Percentiles rank a stretch among this genome's conserved stretches.
phyloP scores from a whole-genome alignment of 2,329 filamentous ascomycete species.

The Verticillium klebahnii region DNA sequence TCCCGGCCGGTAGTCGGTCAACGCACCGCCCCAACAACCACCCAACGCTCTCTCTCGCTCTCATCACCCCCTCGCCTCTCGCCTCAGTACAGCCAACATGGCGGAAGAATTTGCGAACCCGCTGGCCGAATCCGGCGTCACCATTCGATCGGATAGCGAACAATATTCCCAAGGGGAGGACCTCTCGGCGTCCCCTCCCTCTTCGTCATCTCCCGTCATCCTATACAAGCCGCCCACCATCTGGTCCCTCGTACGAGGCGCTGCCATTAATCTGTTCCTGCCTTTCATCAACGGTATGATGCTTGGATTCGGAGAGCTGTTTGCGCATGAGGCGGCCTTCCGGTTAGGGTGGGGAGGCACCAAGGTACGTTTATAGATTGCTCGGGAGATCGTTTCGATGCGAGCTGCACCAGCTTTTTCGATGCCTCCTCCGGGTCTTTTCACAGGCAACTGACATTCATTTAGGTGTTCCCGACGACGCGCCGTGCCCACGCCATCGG shows the following conservation, averaged over 20 bases:
- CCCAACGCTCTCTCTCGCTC: background rate
- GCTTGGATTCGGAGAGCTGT: constrained; percentile 94
- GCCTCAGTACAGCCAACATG: background rate
- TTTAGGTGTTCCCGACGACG: constrained; percentile 52
- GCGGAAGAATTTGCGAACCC: constrained; percentile 38
- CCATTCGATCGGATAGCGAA: constrained; percentile 78
- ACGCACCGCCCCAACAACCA: background rate
- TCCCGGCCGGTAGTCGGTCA: background rate
- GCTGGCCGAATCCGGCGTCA: constrained; percentile 69
- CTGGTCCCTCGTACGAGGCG: constrained; percentile 80
- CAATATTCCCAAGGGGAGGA: constrained; percentile 68
- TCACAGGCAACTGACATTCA: background rate
- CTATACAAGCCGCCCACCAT: constrained; percentile 86
- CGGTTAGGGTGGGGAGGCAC: constrained; percentile 90
- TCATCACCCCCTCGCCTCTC: constrained; percentile 40
- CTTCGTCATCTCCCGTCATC: constrained; percentile 65
- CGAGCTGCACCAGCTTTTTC: background rate
- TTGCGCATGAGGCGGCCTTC: constrained; percentile 94
- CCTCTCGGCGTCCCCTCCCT: constrained; percentile 54
- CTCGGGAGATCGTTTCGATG: background rate
- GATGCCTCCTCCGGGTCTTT: background rate
- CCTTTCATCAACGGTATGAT: constrained; percentile 98
- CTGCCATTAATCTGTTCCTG: constrained; percentile 90
- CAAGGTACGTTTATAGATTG: constrained; percentile 58
- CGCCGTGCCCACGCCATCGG: constrained; percentile 66